phyloP scores from a whole-genome alignment of 495 filamentous ascomycete genomes.

The Aspergillus cavernicola region DNA sequence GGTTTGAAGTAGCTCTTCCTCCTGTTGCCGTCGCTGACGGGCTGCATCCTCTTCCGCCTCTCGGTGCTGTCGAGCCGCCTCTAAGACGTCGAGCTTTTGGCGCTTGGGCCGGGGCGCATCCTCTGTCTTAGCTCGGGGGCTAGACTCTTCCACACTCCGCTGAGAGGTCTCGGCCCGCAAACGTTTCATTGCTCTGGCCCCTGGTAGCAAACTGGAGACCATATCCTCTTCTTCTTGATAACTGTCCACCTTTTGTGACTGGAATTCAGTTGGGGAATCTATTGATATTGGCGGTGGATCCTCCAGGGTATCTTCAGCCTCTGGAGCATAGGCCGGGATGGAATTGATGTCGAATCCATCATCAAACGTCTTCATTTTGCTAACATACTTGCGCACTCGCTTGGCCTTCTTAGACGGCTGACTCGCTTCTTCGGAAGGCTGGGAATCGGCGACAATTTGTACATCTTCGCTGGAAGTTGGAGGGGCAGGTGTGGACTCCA shows the following conservation, averaged over 20 bases:
- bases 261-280: slow-evolving; percentile 17
- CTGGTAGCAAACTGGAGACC: slow-evolving; percentile 64
- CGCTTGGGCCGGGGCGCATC: slow-evolving; percentile 35
- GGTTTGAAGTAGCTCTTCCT: slow-evolving; percentile 54
- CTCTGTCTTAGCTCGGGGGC: slow-evolving; percentile 18
- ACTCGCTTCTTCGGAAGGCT: slow-evolving; percentile 14
- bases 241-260: slow-evolving; percentile 12
- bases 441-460: slow-evolving; percentile 15
- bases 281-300: slow-evolving; percentile 25
- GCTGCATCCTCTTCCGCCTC: slow-evolving; percentile 63
- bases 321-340: slow-evolving; percentile 33
- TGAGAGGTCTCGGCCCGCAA: slow-evolving; percentile 39
- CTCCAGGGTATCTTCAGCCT: slow-evolving; percentile 12
- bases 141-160: slow-evolving; percentile 8
- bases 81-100: slow-evolving; percentile 65
- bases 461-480: slow-evolving; percentile 2
- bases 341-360: slow-evolving; percentile 51
- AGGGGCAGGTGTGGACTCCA: slow-evolving; percentile 4
- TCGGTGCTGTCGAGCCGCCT: slow-evolving; percentile 61
- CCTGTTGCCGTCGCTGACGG: slow-evolving; percentile 33
- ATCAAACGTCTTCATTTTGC: slow-evolving; percentile 74
- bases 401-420: slow-evolving; percentile 20
- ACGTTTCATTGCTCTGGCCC: slow-evolving; percentile 68
- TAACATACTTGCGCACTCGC: slow-evolving; percentile 40
- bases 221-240: slow-evolving; percentile 48